These are phyloP conservation scores for Erodium trifolium DNA, from an alignment of 441 rosid species.

Conservation along the genomic window DNA sequence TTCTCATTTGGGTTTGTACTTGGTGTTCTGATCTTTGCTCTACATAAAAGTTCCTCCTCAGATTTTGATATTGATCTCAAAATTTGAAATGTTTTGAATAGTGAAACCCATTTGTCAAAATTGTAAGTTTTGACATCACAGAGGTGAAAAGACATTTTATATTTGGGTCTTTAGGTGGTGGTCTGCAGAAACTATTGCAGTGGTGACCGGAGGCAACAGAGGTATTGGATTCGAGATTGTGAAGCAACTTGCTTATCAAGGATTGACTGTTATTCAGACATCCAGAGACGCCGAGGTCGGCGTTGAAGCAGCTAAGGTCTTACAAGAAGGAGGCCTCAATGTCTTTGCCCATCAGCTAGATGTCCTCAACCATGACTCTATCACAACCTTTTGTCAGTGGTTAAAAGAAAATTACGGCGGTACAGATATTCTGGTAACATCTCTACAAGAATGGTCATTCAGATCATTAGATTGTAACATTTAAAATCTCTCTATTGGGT, in stretches of 20 bases:
- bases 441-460: not conserved
- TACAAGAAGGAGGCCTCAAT: slow-evolving; percentile 57
- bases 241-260: slow-evolving; percentile 72
- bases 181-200: slow-evolving; percentile 70
- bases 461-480: no score
- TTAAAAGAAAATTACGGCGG: slow-evolving; percentile 50
- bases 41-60: no score
- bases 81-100: not conserved
- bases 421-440: slow-evolving; percentile 59
- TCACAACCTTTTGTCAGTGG: slow-evolving; percentile 51
- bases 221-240: slow-evolving; percentile 88
- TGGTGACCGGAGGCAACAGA: slow-evolving; percentile 80
- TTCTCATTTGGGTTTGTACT: no score
- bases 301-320: slow-evolving; percentile 44
- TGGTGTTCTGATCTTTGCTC: no score
- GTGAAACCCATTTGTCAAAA: slow-evolving; percentile 10
- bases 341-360: slow-evolving; percentile 70
- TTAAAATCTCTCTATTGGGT: no score
- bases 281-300: slow-evolving; percentile 64
- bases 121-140: not conserved
- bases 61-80: no score
- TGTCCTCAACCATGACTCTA: slow-evolving; percentile 44
- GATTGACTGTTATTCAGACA: slow-evolving; percentile 67
- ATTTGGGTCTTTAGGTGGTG: slow-evolving; percentile 46
- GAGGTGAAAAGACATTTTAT: not conserved